phyloP scores from a whole-genome alignment of 371 early-diverging fungal genomes.

The Mortierella sp. region DNA sequence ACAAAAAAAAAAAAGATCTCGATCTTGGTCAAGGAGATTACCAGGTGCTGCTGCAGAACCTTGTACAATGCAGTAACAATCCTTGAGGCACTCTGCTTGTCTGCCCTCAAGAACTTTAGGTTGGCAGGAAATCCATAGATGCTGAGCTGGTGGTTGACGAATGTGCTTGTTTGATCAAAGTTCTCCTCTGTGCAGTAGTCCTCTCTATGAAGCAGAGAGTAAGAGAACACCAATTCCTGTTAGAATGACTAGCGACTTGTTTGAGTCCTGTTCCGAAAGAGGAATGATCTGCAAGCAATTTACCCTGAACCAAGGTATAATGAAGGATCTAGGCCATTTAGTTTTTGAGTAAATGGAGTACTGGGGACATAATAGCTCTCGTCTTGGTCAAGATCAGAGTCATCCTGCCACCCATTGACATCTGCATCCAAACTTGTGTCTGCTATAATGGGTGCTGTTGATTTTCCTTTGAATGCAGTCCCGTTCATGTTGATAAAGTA shows the following conservation, averaged over 20 bases:
- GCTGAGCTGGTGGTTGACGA: constrained; percentile 44
- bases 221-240: not conserved
- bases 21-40: constrained; percentile 11
- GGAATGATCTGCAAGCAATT: not conserved
- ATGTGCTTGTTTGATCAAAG: constrained; percentile 48
- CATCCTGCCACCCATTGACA: constrained; percentile 18
- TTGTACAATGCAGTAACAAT: constrained; percentile 46
- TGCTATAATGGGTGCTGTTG: not conserved
- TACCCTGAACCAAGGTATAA: constrained; percentile 52
- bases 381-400: constrained; percentile 36
- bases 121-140: constrained; percentile 41
- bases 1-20: not conserved
- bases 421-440: constrained; percentile 1
- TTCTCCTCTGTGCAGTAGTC: constrained; percentile 48
- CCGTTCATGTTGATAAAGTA: constrained; percentile 15
- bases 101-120: constrained; percentile 36
- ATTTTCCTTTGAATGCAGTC: not conserved
- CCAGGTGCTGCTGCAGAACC: constrained; percentile 51
- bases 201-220: constrained; percentile 16
- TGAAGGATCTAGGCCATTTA: constrained; percentile 36
- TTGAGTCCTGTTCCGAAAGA: not conserved
- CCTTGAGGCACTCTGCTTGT: constrained; percentile 34
- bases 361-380: constrained; percentile 51
- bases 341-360: constrained; percentile 28
- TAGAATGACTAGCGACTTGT: no score